phyloP scores from a whole-genome alignment of 306 rosid species.

The Benincasa hispida region DNA sequence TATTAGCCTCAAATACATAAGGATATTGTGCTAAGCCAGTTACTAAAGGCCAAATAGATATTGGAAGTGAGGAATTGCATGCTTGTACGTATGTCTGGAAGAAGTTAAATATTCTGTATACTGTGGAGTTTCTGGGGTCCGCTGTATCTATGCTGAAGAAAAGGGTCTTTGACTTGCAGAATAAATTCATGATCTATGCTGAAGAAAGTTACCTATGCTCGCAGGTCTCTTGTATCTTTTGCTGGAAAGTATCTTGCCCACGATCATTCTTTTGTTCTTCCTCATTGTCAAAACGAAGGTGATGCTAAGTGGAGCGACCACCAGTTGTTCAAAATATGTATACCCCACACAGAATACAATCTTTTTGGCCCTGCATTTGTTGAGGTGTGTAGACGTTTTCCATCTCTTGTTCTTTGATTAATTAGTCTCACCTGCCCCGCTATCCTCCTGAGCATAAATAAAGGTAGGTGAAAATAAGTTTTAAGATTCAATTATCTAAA shows the following conservation, averaged over 20 bases:
- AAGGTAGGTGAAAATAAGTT: not conserved
- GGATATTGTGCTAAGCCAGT: not conserved
- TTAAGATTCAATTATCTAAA: not conserved
- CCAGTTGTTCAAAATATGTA: constrained; percentile 60
- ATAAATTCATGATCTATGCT: constrained; percentile 2
- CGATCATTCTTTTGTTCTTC: constrained; percentile 31
- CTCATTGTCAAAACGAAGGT: constrained; percentile 34
- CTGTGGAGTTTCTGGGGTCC: not conserved
- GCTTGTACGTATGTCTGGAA: not conserved
- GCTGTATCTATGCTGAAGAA: not conserved
- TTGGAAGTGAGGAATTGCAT: not conserved
- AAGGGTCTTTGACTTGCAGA: not conserved
- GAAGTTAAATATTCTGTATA: not conserved
- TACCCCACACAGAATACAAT: constrained; percentile 53
- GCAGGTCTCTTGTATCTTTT: constrained; percentile 88
- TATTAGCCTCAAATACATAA: not conserved
- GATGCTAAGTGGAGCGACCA: constrained; percentile 32
- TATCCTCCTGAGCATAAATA: not conserved
- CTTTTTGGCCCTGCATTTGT: constrained; percentile 84
- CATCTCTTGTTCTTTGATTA: constrained; percentile 2
- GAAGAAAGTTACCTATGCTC: constrained; percentile 18
- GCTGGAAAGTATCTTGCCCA: constrained; percentile 66
- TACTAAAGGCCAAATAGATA: not conserved
- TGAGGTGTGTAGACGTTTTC: constrained; percentile 54
- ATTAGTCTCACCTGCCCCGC: constrained; percentile 3